A percentile compares a stretch with the other conserved stretches of the same genome.
phyloP scores from a whole-genome alignment of 2,329 filamentous ascomycete genomes.

The Metarhizium album region DNA sequence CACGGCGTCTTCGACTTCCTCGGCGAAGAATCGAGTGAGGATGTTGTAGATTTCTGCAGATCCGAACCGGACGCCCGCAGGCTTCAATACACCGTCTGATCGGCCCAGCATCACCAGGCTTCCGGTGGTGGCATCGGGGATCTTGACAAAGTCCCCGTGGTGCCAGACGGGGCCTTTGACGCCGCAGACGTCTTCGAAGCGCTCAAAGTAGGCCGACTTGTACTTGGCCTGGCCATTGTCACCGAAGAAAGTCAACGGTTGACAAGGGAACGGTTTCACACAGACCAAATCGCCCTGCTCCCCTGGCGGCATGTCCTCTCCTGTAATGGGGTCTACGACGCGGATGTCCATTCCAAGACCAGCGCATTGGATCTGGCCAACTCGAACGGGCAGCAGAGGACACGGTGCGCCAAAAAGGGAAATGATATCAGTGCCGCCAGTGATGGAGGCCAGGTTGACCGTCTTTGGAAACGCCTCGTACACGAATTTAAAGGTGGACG shows the following conservation, averaged over 20 bases:
- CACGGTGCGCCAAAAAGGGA: constrained; percentile 86
- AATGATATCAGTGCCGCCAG: constrained; percentile 92
- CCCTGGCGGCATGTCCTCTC: constrained; percentile 43
- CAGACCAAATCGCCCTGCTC: constrained; percentile 85
- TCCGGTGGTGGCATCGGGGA: constrained; percentile 55
- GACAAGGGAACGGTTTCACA: constrained; percentile 74
- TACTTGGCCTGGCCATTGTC: constrained; percentile 58
- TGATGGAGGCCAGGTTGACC: constrained; percentile 88
- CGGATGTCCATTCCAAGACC: constrained; percentile 70
- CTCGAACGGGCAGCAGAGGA: constrained; percentile 59
- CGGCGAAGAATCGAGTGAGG: constrained; percentile 70
- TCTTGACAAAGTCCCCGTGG: constrained; percentile 80
- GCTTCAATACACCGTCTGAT: constrained; percentile 88
- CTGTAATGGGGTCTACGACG: constrained; percentile 47
- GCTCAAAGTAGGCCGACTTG: constrained; percentile 74
- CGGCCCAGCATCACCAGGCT: constrained; percentile 85
- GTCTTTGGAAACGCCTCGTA: constrained; percentile 69
- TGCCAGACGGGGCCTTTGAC: constrained; percentile 58
- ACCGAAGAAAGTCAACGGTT: constrained; percentile 86
- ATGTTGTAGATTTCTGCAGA: constrained; percentile 95
- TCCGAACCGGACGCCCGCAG: constrained; percentile 82
- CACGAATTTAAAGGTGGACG: constrained; percentile 85
- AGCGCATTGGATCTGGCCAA: constrained; percentile 66
- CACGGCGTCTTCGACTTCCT: constrained; percentile 71
- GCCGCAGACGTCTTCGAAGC: constrained; percentile 46